Evolutionary conservation across 2,329 filamentous ascomycete species (phyloP), one percentile per base, ranked within the genome.

Genomic region (Diplodia seriata): DNA sequence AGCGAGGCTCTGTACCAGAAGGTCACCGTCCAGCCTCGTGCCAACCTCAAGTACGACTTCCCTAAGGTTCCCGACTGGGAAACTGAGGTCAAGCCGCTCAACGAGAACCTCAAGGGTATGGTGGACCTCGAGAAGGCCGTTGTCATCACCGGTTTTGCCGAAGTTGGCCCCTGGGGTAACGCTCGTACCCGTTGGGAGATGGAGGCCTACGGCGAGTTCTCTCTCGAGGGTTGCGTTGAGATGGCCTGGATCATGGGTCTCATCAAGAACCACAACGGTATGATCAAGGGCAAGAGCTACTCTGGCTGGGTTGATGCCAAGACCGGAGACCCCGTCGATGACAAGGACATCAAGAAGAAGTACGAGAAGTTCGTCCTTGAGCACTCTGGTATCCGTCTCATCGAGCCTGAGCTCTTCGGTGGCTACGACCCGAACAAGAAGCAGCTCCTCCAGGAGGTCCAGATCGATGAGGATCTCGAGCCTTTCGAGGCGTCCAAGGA

Each of bases 161-260:
- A 99, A 80, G 89, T 97, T 70, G 94, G 95, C 57, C 95, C 95
- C 8, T 99, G 95, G 96, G 95, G 95, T 85, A 99, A 98, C 85
- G 94, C 95, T 2, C 90, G 95, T 75, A 99, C 95, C 55, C 90
- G 95, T 70, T 99, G 95, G 95, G 95, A 99, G 84, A 99, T 99
- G 94, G 95, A 99, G 80, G 94, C 95, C 1, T 90, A 94, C 73
- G 95, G 95, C 77, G 88, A 97, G 76, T 99, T 99, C 84, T 98
- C 95, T 9, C 88, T 99, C 15, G 96, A 99, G 81, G 95, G 95
- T 36, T 98, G 95, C 76, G 91, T 99, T 69, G 95, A 99, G 82
- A 99, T 99, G 95, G 94, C 95, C 38, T 99, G 95, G 95, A 93
- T 99, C 80, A 99, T 98, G 94, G 95, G 95, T 76, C 89, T 98